These are phyloP conservation scores for Aureobasidium sp. DNA, from an alignment of 2,329 filamentous ascomycete genomes.

Conservation along the genomic window DNA sequence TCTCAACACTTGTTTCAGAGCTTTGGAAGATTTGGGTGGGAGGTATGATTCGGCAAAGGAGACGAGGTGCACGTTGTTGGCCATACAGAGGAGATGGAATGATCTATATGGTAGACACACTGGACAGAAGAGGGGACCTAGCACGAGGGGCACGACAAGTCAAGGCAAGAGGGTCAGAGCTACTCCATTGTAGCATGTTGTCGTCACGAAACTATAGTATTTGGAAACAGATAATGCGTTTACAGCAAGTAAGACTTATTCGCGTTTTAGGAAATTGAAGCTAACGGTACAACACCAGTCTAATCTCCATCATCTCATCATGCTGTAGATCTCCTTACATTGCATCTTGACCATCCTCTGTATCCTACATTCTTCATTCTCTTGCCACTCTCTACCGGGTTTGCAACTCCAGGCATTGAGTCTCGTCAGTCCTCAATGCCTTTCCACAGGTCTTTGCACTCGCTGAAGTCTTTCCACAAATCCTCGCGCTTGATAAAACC, in stretches of 20 bases:
- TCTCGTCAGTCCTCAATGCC: too few relatives aligned
- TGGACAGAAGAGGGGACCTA: background rate
- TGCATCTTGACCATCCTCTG: too few relatives aligned
- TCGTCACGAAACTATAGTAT: too few relatives aligned
- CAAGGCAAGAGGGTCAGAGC: conserved; percentile 5
- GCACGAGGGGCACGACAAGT: background rate
- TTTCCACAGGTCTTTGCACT: background rate
- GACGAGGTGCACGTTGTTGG: conserved; percentile 12
- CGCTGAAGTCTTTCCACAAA: background rate
- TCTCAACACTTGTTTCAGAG: conserved; percentile 34
- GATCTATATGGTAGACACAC: conserved; percentile 9
- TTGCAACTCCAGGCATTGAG: too few relatives aligned
- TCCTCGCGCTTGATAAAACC: background rate
- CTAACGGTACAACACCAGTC: too few relatives aligned
- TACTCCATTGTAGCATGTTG: background rate
- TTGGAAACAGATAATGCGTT: background rate
- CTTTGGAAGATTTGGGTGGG: conserved; percentile 33
- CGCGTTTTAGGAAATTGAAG: background rate
- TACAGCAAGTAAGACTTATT: background rate
- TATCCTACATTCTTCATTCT: background rate
- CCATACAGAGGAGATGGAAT: conserved; percentile 15
- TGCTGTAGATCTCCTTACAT: too few relatives aligned
- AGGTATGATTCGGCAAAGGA: conserved; percentile 33
- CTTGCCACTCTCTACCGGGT: too few relatives aligned
- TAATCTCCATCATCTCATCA: too few relatives aligned